Base-by-base conservation (phyloP, 495 filamentous ascomycete species). In the Aspergillus wentii region DNA sequence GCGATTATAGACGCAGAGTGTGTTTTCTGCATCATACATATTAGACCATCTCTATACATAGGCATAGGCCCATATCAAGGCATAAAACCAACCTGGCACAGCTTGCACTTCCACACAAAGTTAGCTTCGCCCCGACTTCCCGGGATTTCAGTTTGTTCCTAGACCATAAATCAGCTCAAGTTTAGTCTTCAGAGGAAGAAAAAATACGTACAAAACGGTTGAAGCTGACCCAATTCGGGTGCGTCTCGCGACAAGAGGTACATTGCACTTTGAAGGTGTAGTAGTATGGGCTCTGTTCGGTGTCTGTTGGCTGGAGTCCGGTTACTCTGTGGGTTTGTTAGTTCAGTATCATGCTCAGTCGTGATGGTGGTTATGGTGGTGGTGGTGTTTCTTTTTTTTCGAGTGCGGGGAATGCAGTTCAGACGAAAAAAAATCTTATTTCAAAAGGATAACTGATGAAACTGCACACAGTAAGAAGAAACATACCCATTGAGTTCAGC, bases 261-360 rank as follows among this genome's bases (percentile, higher is more conserved):
- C 92, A 99, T 69, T 95, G 84, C 28, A 99, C 91, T 52, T 83
- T 87, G 77, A 99, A 96, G 32, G 84, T 95, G 69, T 94, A 99
- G 69, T 78, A 92, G 66, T 94, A 97, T 1, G 87, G 87, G 37
- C 72, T 76, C 5, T 85, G 84, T 33, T 74, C 65, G 2, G 82
- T 85, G 61, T 99, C 92, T 43, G 82, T 68, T 1, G 92, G 94
- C 37, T 78, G 80, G 35, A 99, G 81, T 44, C 88, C 80, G 34
- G 89, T 95, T 14, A 99, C 87, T 7, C 94, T 97, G 48, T 31
- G 30, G 27, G 14, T 23, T 4, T 19, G 28, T n/a, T 23, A 35
- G 20, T 51, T 20, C n/a, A n/a, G n/a, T n/a, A n/a, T n/a, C n/a
- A n/a, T n/a, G n/a, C n/a, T n/a, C n/a, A n/a, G n/a, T n/a, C n/a